Conservation (phyloP, 345 rosid species). For the Lepidium aucheri region DNA sequence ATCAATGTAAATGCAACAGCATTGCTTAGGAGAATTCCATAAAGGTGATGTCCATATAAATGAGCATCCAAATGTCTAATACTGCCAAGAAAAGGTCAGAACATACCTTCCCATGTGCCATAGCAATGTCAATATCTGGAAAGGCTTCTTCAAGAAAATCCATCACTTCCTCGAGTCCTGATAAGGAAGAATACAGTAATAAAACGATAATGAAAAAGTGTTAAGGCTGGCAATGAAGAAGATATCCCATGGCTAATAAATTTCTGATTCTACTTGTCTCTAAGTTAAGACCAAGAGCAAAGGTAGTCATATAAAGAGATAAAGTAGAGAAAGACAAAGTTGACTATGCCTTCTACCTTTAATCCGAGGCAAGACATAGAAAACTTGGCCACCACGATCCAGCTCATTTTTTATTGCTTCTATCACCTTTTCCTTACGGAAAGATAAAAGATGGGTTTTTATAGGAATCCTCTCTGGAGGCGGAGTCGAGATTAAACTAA, state of each 20-base stretch:
- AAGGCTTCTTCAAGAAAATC: conserved; percentile 68
- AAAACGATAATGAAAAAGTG: background rate
- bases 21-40: conserved; percentile 8
- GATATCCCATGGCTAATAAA: background rate
- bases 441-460: conserved; percentile 72
- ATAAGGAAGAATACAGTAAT: conserved; percentile 17
- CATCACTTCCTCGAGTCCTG: conserved; percentile 90
- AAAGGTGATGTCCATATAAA: background rate
- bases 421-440: conserved; percentile 50
- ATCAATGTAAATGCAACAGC: conserved; percentile 19
- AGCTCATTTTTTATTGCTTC: conserved; percentile 74
- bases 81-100: conserved; percentile 3
- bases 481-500: conserved; percentile 87
- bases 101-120: conserved; percentile 91
- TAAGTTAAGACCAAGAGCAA: background rate
- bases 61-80: conserved; percentile 13
- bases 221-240: background rate
- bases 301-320: conserved; percentile 7
- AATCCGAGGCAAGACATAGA: conserved; percentile 91
- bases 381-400: conserved; percentile 88
- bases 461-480: conserved; percentile 99
- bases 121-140: conserved; percentile 66
- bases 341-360: conserved; percentile 44
- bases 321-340: background rate
- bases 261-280: conserved; percentile 5